Conservation (phyloP, 805 yeast genomes). For the Metschnikowia arizonensis region DNA sequence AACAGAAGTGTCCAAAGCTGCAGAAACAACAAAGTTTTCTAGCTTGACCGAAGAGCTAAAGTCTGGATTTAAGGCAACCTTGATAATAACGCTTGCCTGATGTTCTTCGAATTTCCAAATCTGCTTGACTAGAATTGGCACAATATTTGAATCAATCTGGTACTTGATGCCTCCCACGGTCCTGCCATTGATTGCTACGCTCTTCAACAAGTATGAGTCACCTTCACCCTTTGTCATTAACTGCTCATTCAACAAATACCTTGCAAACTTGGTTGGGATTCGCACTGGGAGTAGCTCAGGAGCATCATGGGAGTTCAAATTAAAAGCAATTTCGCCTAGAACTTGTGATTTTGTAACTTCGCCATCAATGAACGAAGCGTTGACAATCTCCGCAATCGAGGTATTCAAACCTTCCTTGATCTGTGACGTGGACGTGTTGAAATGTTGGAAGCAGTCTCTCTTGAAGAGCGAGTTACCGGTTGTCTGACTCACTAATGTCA, state of each 20-base stretch:
- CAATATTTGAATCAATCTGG: conserved; percentile 42
- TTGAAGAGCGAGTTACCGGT: conserved; percentile 43
- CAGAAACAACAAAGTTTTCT: conserved; percentile 58
- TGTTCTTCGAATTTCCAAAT: conserved; percentile 85
- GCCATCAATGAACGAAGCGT: conserved; percentile 72
- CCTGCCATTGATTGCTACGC: conserved; percentile 51
- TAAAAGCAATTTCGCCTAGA: conserved; percentile 84
- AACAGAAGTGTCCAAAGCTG: conserved; percentile 55
- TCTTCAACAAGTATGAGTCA: conserved; percentile 41
- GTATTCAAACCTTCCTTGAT: conserved; percentile 59
- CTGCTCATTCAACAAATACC: conserved; percentile 40
- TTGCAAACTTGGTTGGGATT: conserved; percentile 48
- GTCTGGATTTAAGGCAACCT: conserved; percentile 53
- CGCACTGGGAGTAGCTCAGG: conserved; percentile 33
- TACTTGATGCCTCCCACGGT: conserved; percentile 83
- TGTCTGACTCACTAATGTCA: conserved; percentile 31
- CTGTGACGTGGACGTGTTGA: conserved; percentile 13
- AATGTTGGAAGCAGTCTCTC: conserved; percentile 44
- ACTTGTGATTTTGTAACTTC: conserved; percentile 53
- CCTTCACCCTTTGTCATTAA: conserved; percentile 27
- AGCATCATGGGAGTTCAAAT: conserved; percentile 42
- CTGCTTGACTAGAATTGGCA: conserved; percentile 73
- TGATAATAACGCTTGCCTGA: conserved; percentile 82
- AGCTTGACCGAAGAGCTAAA: conserved; percentile 42
- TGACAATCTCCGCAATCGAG: conserved; percentile 80